Evolutionary conservation across 129 eudicot species (phyloP).

Genomic region (Escallonia herrerae): DNA sequence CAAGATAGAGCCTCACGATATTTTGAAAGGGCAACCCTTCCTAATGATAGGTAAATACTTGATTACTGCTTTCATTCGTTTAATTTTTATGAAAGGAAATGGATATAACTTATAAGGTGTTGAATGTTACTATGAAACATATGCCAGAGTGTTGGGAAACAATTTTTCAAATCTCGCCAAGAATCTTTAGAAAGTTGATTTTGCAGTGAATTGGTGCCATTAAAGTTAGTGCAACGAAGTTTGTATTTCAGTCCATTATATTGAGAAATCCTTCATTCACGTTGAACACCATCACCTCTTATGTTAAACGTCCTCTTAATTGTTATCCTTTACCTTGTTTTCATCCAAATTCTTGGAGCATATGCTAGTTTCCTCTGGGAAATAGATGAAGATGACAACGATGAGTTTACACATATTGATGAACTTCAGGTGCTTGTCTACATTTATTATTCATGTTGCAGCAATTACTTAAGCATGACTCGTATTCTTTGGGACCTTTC

Average conservation of each 20-base stretch:
- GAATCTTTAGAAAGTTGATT: not conserved
- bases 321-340: constrained; percentile 7
- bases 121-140: too few species aligned
- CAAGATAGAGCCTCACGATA: constrained; percentile 53
- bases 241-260: not conserved
- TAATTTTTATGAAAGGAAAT: too few species aligned
- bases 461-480: not conserved
- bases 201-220: not conserved
- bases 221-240: not conserved
- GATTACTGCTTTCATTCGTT: too few species aligned
- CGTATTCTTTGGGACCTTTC: not conserved
- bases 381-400: constrained; percentile 44
- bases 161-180: too few species aligned
- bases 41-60: constrained; percentile 54
- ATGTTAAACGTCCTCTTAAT: constrained; percentile 1
- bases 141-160: too few species aligned
- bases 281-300: not conserved
- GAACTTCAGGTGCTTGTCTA: constrained; percentile 25
- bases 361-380: constrained; percentile 92
- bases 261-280: not conserved
- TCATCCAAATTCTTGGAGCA: constrained; percentile 75
- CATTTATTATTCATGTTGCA: not conserved
- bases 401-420: constrained; percentile 12
- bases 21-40: constrained; percentile 62
- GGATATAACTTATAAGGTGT: too few species aligned